Evolutionary conservation across 2,329 filamentous ascomycete species (phyloP), one percentile per base, ranked within the genome.

Genomic region (Cercospora brassicicola): DNA sequence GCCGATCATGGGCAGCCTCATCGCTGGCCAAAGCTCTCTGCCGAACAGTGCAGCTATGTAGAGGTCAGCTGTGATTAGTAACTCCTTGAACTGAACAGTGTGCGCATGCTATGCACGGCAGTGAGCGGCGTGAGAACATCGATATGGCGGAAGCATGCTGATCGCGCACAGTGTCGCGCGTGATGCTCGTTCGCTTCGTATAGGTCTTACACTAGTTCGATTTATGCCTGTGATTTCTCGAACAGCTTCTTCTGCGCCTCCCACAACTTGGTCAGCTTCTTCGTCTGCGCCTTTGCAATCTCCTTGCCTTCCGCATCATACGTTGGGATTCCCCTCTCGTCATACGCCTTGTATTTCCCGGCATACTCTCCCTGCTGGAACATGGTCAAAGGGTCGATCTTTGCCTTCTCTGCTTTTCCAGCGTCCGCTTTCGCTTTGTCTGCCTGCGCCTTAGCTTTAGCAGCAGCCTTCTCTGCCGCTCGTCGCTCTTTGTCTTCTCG

Each of bases 231-330:
- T 59, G 63, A 91, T 70, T 89, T 88, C 71, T 94, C 90, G 78
- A 94, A 90, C 67, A 87, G 79, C 85, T 94, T 96, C 85, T 93
- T 95, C 83, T 97, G 94, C 78, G 85, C 89, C 74, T 96, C 91
- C 92, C 92, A 96, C 65, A 93, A 90, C 84, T 97, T 97, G 81
- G 85, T 89, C 73, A 97, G 79, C 83, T 92, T 94, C 85, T 97
- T 97, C 61, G 82, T 76, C 76, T 89, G 87, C 68, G 86, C 91
- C 84, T 97, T 97, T 4, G 91, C 87, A 42, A 97, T 84, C 73
- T 96, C 92, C 69, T 88, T 89, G 0, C 93, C 93, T 33, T 91
- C 89, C 69, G 88, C 89, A 78, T 93, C 88, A 80, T 89, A 91
- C 0, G 87, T 91, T 2, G 94, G 94, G 70, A 97, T 70, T 0